Evolutionary conservation across 2,329 filamentous ascomycete genomes (phyloP), one percentile per base, ranked within the genome.

Genomic region (Knufia fluminis): DNA sequence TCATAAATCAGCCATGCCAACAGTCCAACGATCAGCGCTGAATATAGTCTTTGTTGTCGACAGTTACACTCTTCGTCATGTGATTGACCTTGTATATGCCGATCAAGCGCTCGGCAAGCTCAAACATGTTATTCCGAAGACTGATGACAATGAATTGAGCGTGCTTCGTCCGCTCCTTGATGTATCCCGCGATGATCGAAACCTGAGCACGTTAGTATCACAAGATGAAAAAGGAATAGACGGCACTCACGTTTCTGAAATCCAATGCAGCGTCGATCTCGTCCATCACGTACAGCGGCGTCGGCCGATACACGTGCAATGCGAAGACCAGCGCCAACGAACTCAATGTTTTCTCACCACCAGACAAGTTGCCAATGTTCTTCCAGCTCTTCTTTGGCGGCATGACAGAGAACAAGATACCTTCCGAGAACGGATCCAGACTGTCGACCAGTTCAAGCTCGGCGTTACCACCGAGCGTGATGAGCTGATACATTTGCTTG

Each of bases 401-500:
- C 92, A 98, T 98, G 57, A 98, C 94, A 49, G 84, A 91, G 73
- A 98, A 98, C 42, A 96, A 67, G 54, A 98, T 97, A 22, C 92
- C 92, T 68, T 98, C 92, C 4, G 86, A 89, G 73, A 98, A 98
- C 0, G 92, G 92, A 65, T 98, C 94, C 2, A 98, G 74, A 16
- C 85, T 91, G 71, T 98, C 92, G 35, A 98, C 92, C 20, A 98
- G 81, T 67, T 98, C 94, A 10, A 98, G 79, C 70, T 98, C 92
- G 0, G 92, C 92, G 61, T 98, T 98, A 49, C 92, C 92, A 54
- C 92, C 92, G 89, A 98, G 97, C 19, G 92, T 98, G 66, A 98
- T 98, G 90, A 98, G 96, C 66, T 98, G 92, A 71, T 98, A 98
- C 92, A 98, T 98, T 64, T 98, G 92, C 73, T 98, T 98, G 40